Percentiles rank a stretch among this genome's conserved stretches.
phyloP scores from a whole-genome alignment of 2,329 filamentous ascomycete species.

The Paradendryphiella salina region DNA sequence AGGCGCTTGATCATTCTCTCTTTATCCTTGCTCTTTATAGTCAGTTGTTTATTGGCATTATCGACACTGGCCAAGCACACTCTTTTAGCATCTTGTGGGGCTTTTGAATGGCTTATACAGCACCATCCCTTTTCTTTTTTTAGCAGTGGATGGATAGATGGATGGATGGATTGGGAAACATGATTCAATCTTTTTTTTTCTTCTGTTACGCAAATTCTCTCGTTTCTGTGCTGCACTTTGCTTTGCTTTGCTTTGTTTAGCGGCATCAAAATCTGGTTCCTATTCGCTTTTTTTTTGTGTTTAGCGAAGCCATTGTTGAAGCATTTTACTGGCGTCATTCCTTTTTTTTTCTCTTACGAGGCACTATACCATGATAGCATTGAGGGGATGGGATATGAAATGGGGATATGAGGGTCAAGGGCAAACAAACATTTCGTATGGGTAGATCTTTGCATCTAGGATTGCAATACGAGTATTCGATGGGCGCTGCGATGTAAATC shows the following conservation, averaged over 20 bases:
- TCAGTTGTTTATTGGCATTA: neutral
- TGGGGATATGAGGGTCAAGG: neutral
- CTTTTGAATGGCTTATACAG: neutral
- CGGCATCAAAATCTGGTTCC: constrained; percentile 29
- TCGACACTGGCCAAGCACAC: neutral
- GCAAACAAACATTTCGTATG: neutral
- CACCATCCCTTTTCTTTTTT: neutral
- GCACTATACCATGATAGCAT: constrained; percentile 25
- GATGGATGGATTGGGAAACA: neutral
- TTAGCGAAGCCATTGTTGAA: constrained; percentile 9
- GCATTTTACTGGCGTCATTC: constrained; percentile 27
- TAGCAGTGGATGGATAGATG: neutral
- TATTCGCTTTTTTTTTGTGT: neutral
- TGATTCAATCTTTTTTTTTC: neutral
- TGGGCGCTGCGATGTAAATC: too few relatives aligned
- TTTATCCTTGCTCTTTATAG: neutral
- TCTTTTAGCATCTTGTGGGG: constrained; percentile 11
- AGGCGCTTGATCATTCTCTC: neutral
- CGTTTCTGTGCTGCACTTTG: neutral
- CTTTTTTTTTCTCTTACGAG: constrained; percentile 11
- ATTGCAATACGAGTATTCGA: neutral
- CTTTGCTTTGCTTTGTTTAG: constrained; percentile 10
- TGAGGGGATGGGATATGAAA: constrained; percentile 4
- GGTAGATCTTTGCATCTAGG: neutral
- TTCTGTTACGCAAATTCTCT: neutral